Base-by-base conservation (phyloP, 2,329 filamentous ascomycete genomes). In the Camillea tinctor region DNA sequence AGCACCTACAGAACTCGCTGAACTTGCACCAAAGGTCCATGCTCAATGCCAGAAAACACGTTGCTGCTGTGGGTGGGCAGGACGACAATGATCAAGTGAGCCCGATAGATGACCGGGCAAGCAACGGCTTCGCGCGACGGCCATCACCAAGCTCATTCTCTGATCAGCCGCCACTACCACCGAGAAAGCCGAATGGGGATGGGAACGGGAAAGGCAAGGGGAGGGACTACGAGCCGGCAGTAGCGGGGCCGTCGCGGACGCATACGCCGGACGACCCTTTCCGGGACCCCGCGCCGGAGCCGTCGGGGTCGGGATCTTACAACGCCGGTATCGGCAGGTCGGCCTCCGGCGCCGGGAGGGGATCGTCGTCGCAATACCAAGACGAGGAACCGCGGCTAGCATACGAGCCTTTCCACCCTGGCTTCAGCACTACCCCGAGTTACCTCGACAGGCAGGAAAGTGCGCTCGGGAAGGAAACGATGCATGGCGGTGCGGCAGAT, bases 1-100 rank as follows among this genome's bases (percentile, higher is more conserved):
- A 98, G 75, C 90, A 94, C 72, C 81, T 99, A 26, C 91, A 92
- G 62, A 86, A 91, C 51, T 89, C 93, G 0, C 81, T 94, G 49
- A 95, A 88, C 64, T 88, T 92, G 72, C 92, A 97, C 74, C 92
- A 96, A 75, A 87, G 93, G 57, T 89, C 92, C 9, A 79, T 96
- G 49, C 76, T 89, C n/a, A 82, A 81, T 60, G 85, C 86, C 2
- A 79, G 83, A 62, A 88, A 88, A 70, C 77, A 81, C 44, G 65
- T 71, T 2, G 73, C 84, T 4, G 82, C 82, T 11, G 52, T 79
- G 5, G 74, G 72, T 58, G 68, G 57, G 48, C 52, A 73, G 58
- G 60, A 62, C 6, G 71, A 69, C 51, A 64, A 64, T 52, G 68
- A 62, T 8, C 58, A 68, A 26, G 64, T 73, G 22, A 74, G 71